Evolutionary conservation across 2,329 filamentous ascomycete genomes (phyloP).

Genomic region (Ophiosphaerella herpotricha): DNA sequence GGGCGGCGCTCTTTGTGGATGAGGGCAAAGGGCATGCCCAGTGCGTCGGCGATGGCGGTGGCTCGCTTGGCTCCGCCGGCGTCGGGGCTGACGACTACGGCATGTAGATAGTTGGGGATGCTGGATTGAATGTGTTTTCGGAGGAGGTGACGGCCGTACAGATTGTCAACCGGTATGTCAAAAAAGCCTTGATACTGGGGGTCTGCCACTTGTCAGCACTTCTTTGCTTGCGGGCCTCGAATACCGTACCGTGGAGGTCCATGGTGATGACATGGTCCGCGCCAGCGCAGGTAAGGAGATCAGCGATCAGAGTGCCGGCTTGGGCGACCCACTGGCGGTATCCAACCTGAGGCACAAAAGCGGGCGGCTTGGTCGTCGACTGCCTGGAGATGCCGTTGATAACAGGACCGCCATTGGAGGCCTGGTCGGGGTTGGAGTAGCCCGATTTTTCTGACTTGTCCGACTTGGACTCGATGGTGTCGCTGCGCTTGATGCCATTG

Average conservation of each 20-base stretch:
- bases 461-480: slow-evolving; percentile 41
- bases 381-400: slow-evolving; percentile 21
- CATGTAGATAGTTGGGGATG: slow-evolving; percentile 81
- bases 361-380: slow-evolving; percentile 56
- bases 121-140: slow-evolving; percentile 74
- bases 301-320: slow-evolving; percentile 90
- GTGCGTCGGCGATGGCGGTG: slow-evolving; percentile 88
- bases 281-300: slow-evolving; percentile 91
- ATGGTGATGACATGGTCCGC: slow-evolving; percentile 97
- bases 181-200: slow-evolving; percentile 99
- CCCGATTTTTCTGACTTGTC: slow-evolving; percentile 30
- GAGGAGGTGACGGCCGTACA: slow-evolving; percentile 80
- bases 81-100: slow-evolving; percentile 94
- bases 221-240: not conserved
- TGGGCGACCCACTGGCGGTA: slow-evolving; percentile 99
- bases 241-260: slow-evolving; percentile 65
- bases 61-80: slow-evolving; percentile 96
- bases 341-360: slow-evolving; percentile 80
- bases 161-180: slow-evolving; percentile 96
- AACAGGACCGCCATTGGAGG: slow-evolving; percentile 31
- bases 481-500: slow-evolving; percentile 34
- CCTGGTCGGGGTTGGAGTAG: slow-evolving; percentile 24
- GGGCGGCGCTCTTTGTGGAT: slow-evolving; percentile 98
- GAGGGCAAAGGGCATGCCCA: slow-evolving; percentile 93
- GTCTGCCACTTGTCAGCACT: slow-evolving; percentile 56